Base-by-base conservation (phyloP, 2,329 filamentous ascomycete species). In the Podosphaera aphanis region DNA sequence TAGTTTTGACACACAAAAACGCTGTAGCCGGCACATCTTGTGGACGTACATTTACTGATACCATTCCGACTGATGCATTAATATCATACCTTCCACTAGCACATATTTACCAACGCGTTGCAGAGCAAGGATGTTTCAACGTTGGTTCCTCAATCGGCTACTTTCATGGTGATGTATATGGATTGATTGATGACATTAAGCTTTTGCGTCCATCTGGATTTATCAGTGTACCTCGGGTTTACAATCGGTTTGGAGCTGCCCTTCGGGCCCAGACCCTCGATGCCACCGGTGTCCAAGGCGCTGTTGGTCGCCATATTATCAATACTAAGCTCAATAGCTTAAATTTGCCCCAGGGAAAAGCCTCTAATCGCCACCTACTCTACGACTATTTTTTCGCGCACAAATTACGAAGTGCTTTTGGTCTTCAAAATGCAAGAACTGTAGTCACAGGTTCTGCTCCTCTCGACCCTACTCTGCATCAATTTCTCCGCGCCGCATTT, bases 381-480 rank as follows among this genome's bases (percentile, higher is more conserved):
- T 90, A 83, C 61, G 83, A 90, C 62, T 75, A 82, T 43, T 79
- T 98, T 59, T 95, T 85, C 84, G 78, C 81, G 1, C 81, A 77
- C 58, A 94, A 94, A 68, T 81, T 95, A 48, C 69, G 73, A 16
- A 70, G 75, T n/a, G 83, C 79, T 4, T 70, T 95, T 29, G 90
- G 90, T 36, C 69, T 98, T 48, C 77, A 92, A 42, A 73, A 74
- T 20, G 69, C 71, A 41, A 71, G 69, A 52, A 71, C 69, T 51
- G 82, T 94, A 77, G 71, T 93, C 46, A 86, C 80, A 48, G 90
- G 90, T 43, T 90, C 83, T 48, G 88, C 90, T 11, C 88, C 88
- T 49, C 73, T 98, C 37, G 88, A 95, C 55, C 84, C 85, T 0
- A 74, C 76, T 21, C 74, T 95, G 29, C 86, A 95, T 52, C 72